Conservation (phyloP, 2,329 filamentous ascomycete genomes). For the Fusarium dimerum region DNA sequence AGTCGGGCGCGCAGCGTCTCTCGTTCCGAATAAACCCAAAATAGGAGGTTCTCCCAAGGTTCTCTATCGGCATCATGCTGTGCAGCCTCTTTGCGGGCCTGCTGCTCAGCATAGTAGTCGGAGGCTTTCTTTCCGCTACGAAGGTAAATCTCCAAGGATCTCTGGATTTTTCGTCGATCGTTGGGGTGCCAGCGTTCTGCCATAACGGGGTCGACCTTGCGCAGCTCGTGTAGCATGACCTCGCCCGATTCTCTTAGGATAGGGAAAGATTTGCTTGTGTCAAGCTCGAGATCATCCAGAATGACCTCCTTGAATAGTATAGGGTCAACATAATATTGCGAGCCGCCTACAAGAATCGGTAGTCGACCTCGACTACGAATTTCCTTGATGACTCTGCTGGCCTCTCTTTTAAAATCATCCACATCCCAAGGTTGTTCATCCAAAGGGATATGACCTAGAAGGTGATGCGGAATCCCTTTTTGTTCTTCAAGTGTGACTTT, state of each 20-base stretch:
- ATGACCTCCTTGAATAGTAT: conserved; percentile 75
- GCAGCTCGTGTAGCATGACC: conserved; percentile 70
- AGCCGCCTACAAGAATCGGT: conserved; percentile 90
- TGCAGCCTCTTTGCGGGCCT: conserved; percentile 37
- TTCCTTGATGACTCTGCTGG: conserved; percentile 68
- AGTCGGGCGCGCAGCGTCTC: conserved; percentile 70
- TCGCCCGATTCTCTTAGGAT: conserved; percentile 73
- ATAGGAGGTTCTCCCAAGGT: conserved; percentile 64
- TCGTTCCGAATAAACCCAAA: conserved; percentile 83
- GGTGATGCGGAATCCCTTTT: conserved; percentile 80
- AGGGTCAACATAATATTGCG: conserved; percentile 91
- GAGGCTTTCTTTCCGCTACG: conserved; percentile 80
- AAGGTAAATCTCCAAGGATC: conserved; percentile 88
- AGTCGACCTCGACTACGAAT: conserved; percentile 77
- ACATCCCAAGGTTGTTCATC: conserved; percentile 83
- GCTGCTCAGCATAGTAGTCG: conserved; percentile 83
- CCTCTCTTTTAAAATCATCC: conserved; percentile 71
- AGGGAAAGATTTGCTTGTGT: conserved; percentile 53
- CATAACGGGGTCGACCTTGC: conserved; percentile 84
- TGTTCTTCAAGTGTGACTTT: conserved; percentile 78
- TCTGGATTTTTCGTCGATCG: conserved; percentile 83
- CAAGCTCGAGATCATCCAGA: conserved; percentile 40
- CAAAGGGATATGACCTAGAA: conserved; percentile 77
- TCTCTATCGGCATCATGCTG: conserved; percentile 23
- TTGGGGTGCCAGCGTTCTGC: conserved; percentile 92